Conservation (phyloP, 306 rosid species). For the Trifolium dubium region DNA sequence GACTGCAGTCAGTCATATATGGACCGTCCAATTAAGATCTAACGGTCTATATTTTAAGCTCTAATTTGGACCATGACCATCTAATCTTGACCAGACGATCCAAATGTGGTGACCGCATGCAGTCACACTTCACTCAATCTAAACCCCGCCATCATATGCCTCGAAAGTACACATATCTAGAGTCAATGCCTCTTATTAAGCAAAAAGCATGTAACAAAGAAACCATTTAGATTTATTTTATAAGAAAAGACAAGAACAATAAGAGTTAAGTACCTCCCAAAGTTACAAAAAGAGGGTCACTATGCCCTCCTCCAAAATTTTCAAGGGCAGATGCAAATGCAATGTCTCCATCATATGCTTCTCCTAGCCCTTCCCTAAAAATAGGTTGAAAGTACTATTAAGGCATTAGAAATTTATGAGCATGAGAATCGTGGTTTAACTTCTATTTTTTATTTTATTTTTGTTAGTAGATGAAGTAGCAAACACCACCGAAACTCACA, state of each 20-base stretch:
- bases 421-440: neutral
- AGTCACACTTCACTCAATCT: too few relatives aligned
- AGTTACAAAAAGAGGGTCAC: constrained; percentile 90
- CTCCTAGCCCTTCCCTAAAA: constrained; percentile 91
- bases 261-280: constrained; percentile 74
- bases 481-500: too few relatives aligned
- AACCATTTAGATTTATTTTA: constrained; percentile 24
- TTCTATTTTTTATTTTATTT: neutral
- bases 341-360: constrained; percentile 82
- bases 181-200: constrained; percentile 4
- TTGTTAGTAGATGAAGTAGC: too few relatives aligned
- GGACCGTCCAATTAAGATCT: too few relatives aligned
- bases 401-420: constrained; percentile 31
- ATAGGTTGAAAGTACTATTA: constrained; percentile 15
- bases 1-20: too few relatives aligned
- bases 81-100: too few relatives aligned
- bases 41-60: too few relatives aligned
- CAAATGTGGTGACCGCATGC: too few relatives aligned
- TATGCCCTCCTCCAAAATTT: constrained; percentile 91
- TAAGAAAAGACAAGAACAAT: constrained; percentile 34
- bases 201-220: constrained; percentile 9
- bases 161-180: neutral
- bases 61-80: too few relatives aligned
- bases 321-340: constrained; percentile 91
- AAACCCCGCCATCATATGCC: too few relatives aligned